Base-by-base conservation (phyloP, 164 flowering plant species). In the Brasenia schreberi region DNA sequence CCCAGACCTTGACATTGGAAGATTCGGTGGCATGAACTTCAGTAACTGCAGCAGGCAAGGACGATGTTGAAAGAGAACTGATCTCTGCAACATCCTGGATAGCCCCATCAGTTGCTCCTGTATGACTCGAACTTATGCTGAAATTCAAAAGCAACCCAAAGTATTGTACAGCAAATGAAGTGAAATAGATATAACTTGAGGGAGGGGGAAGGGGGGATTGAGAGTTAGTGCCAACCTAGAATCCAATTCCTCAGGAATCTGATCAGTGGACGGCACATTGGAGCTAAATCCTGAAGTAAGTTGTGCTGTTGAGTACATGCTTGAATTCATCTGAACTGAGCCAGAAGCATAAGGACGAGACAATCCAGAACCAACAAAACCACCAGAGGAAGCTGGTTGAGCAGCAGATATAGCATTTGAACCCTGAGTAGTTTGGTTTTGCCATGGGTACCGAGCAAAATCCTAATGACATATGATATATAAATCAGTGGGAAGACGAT, bases 381-480 rank as follows among this genome's bases (percentile, higher is more conserved):
- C 78, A 44, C 74, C 79, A 61, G 63, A 61, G 69, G 90, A 72
- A 62, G 86, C 66, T 64, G 78, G 74, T 64, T 86, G 70, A 63
- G 80, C 84, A 74, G 82, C 72, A 65, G 90, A 74, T 62, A 72
- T 5, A 43, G 84, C 71, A 75, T 77, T 82, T 69, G 92, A 77
- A 69, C 73, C 81, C 75, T 84, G 92, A 69, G 74, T 79, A 63
- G 98, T 74, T 68, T 88, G 95, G 74, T 85, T 92, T 81, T 92
- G 96, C 96, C 88, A 87, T 18, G 99, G 96, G 72, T 87, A 81
- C 68, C 92, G 77, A 70, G 84, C 91, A 81, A 95, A 95, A 76
- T 90, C 99, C 99, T 95, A 70, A 59, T 45, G 60, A 9, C 53
- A 49, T 70, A 33, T 60, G 49, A 64, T 69, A 4, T 4, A 64